phyloP scores from a whole-genome alignment of 768 basidiomycete genomes.

The Mycena chlorophos region DNA sequence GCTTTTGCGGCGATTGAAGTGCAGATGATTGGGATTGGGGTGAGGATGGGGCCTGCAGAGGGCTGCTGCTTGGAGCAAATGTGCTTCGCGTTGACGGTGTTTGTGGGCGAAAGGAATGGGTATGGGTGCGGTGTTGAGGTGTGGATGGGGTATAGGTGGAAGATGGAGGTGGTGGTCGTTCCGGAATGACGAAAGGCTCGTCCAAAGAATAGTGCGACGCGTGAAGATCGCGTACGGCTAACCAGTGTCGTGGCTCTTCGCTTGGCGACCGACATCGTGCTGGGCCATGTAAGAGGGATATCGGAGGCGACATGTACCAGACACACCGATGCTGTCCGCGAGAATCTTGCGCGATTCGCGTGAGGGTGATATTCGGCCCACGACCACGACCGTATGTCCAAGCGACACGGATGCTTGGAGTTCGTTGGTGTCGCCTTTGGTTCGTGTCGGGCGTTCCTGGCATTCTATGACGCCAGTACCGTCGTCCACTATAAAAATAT shows the following conservation, averaged over 20 bases:
- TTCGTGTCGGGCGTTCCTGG: constrained; percentile 37
- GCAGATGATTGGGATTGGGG: not conserved
- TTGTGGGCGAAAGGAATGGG: not conserved
- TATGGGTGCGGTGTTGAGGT: not conserved
- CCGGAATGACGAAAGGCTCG: constrained; percentile 53
- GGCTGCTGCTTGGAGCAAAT: constrained; percentile 8
- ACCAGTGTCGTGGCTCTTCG: constrained; percentile 63
- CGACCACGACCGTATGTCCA: constrained; percentile 13
- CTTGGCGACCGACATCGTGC: constrained; percentile 49
- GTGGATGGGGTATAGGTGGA: constrained; percentile 8
- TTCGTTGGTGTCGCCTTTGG: constrained; percentile 19
- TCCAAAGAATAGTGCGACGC: constrained; percentile 47
- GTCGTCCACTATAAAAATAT: constrained; percentile 61
- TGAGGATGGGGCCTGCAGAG: too few species aligned
- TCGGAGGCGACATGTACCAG: not conserved
- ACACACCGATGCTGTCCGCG: constrained; percentile 54
- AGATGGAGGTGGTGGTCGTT: constrained; percentile 8
- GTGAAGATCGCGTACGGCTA: constrained; percentile 53
- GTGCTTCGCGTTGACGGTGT: constrained; percentile 9
- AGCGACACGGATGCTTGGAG: constrained; percentile 10
- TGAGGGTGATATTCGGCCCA: constrained; percentile 19
- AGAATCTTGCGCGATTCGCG: constrained; percentile 15
- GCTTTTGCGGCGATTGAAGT: constrained; percentile 41
- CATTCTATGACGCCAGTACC: constrained; percentile 76
- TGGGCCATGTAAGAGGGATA: constrained; percentile 24